phyloP scores from a whole-genome alignment of 2,329 filamentous ascomycete species.

The Spiromastix sp. region DNA sequence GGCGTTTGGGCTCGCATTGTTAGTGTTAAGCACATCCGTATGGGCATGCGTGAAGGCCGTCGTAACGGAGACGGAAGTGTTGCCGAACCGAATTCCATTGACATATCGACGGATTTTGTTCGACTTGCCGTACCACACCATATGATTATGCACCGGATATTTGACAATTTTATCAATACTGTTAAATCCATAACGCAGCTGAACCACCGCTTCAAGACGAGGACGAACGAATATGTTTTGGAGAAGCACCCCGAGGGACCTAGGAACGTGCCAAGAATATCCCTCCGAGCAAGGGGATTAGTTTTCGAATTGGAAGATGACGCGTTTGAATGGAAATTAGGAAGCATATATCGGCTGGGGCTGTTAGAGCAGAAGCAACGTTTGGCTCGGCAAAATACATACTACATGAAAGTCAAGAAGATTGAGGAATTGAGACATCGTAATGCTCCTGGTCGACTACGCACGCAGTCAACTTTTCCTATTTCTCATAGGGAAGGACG shows the following conservation, averaged over 20 bases:
- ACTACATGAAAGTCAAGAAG: constrained; percentile 75
- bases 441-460: constrained; percentile 40
- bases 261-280: constrained; percentile 77
- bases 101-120: constrained; percentile 75
- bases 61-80: constrained; percentile 54
- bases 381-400: constrained; percentile 81
- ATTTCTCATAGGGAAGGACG: constrained; percentile 30
- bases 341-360: constrained; percentile 84
- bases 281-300: constrained; percentile 68
- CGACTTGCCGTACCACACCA: constrained; percentile 84
- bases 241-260: constrained; percentile 77
- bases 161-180: constrained; percentile 87
- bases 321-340: constrained; percentile 93
- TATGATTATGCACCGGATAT: constrained; percentile 75
- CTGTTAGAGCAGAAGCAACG: constrained; percentile 83
- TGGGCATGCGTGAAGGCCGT: constrained; percentile 70
- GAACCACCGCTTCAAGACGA: constrained; percentile 84
- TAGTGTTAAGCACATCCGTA: constrained; percentile 67
- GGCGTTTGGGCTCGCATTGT: constrained; percentile 77
- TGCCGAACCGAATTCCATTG: constrained; percentile 69
- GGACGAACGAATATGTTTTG: constrained; percentile 77
- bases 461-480: constrained; percentile 42
- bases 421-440: constrained; percentile 57
- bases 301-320: constrained; percentile 93
- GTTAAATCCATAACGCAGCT: constrained; percentile 81